Evolutionary conservation across 1,284 basidiomycete genomes (phyloP).

Genomic region (Cystobasidium sp.): DNA sequence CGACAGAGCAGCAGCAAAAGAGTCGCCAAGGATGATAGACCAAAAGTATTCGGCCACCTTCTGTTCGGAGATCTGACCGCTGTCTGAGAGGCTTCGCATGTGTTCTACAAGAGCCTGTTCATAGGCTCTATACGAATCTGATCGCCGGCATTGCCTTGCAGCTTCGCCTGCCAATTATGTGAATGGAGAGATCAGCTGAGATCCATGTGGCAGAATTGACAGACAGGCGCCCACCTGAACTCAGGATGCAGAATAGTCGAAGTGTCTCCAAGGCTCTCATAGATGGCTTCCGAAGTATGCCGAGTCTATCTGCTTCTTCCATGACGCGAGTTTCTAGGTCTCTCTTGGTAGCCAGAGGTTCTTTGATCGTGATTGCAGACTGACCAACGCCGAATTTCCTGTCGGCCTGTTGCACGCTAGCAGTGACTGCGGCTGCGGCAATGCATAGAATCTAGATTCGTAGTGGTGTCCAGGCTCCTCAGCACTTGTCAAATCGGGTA

Average conservation of each 20-base stretch:
- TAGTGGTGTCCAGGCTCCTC: background rate
- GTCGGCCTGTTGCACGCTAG: slow-evolving; percentile 14
- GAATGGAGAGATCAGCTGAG: background rate
- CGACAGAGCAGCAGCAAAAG: slow-evolving; percentile 20
- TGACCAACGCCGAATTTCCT: slow-evolving; percentile 3
- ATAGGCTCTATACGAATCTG: slow-evolving; percentile 12
- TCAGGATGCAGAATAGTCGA: slow-evolving; percentile 23
- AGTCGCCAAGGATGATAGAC: slow-evolving; percentile 33
- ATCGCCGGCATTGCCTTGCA: background rate
- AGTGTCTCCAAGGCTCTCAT: slow-evolving; percentile 15
- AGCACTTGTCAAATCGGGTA: background rate
- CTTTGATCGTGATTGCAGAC: slow-evolving; percentile 5
- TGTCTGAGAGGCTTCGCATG: slow-evolving; percentile 16
- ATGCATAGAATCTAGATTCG: slow-evolving; percentile 13
- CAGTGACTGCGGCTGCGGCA: background rate
- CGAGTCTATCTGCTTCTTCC: slow-evolving; percentile 24
- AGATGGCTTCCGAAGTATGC: slow-evolving; percentile 27
- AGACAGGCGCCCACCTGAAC: slow-evolving; percentile 12
- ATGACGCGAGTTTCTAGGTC: slow-evolving; percentile 18
- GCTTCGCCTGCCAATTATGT: slow-evolving; percentile 4
- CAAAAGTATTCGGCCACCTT: slow-evolving; percentile 19
- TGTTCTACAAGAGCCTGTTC: slow-evolving; percentile 33
- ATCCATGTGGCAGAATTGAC: background rate
- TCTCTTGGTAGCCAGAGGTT: slow-evolving; percentile 1
- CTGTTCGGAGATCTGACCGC: slow-evolving; percentile 9